These are phyloP conservation scores for Allium cepa DNA, from an alignment of 106 monocot genomes.

Conservation along the genomic window DNA sequence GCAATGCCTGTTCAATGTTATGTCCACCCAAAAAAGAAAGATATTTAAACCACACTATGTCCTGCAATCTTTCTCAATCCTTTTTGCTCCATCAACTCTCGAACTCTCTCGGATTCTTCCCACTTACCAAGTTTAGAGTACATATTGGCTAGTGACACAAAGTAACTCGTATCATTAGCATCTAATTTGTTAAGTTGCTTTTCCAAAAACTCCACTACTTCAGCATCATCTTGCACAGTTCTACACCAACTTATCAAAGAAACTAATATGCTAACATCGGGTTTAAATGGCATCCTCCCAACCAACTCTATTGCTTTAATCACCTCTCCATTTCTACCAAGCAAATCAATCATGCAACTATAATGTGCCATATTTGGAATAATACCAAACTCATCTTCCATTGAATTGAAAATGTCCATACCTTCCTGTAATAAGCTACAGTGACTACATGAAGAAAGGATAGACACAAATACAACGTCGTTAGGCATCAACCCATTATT, in stretches of 20 bases:
- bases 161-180: conserved; percentile 28
- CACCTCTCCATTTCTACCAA: conserved; percentile 30
- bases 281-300: conserved; percentile 30
- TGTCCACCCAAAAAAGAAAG: no score
- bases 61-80: conserved; percentile 27
- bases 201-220: conserved; percentile 32
- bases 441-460: conserved; percentile 46
- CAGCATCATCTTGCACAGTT: conserved; percentile 9
- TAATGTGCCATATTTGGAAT: conserved; percentile 28
- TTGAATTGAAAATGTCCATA: conserved; percentile 31
- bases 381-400: conserved; percentile 32
- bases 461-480: conserved; percentile 30
- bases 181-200: conserved; percentile 29
- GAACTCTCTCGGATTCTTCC: conserved; percentile 38
- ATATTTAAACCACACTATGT: conserved; percentile 18
- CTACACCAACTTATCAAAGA: conserved; percentile 34
- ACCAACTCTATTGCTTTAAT: conserved; percentile 30
- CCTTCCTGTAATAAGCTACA: conserved; percentile 45
- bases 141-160: conserved; percentile 39
- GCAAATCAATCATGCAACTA: conserved; percentile 50
- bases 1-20: no score
- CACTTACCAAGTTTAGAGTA: conserved; percentile 37
- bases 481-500: conserved; percentile 36
- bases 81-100: conserved; percentile 23
- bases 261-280: conserved; percentile 32